Conservation (phyloP, 163 green algal species). For the Scenedesmus sp. region DNA sequence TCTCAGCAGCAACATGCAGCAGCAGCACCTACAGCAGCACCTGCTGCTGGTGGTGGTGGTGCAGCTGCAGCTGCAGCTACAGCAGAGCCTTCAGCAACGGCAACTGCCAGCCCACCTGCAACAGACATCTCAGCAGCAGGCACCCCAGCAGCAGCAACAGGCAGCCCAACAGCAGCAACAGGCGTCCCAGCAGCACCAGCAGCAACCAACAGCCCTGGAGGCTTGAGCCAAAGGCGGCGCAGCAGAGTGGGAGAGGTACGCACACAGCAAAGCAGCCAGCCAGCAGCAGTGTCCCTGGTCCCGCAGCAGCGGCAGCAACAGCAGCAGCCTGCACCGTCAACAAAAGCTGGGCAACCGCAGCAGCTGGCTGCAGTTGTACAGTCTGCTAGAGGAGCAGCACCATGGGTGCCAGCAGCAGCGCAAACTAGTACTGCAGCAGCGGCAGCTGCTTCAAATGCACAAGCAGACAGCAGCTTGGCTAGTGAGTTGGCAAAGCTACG, state of each 20-base stretch:
- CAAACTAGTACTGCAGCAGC: not conserved
- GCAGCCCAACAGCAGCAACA: not conserved
- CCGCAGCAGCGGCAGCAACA: slow-evolving; percentile 21
- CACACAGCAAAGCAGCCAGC: not conserved
- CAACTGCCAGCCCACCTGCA: not conserved
- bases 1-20: not conserved
- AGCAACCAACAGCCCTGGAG: not conserved
- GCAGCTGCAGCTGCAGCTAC: not conserved
- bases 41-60: not conserved
- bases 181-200: not conserved
- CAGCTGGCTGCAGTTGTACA: not conserved
- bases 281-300: too few relatives aligned
- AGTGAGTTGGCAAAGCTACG: not conserved
- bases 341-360: not conserved
- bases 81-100: not conserved
- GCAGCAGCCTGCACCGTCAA: not conserved
- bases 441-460: not conserved
- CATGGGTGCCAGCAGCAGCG: not conserved
- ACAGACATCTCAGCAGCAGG: not conserved
- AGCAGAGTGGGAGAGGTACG: not conserved
- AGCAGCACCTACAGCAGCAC: not conserved
- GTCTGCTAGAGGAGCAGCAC: not conserved
- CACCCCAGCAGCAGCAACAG: not conserved
- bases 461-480: not conserved
- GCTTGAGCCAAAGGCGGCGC: not conserved